Evolutionary conservation across 371 early-diverging fungal species (phyloP).

Genomic region (Zychaea mexicana): DNA sequence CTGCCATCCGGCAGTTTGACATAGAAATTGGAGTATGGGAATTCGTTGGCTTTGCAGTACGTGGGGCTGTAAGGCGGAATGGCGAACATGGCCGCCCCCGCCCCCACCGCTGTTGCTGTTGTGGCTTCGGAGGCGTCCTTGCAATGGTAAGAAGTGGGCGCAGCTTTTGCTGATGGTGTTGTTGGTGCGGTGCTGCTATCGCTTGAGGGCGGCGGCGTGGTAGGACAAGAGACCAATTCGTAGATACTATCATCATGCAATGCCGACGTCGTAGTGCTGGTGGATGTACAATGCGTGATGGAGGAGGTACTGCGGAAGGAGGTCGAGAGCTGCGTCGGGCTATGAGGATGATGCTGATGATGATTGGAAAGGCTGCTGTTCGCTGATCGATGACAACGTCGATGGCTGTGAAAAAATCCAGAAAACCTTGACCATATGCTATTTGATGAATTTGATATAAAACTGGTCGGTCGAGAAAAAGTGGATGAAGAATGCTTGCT

Average conservation of each 20-base stretch:
- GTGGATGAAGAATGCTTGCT: background rate
- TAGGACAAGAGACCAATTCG: background rate
- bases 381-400: too few species aligned
- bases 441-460: background rate
- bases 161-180: background rate
- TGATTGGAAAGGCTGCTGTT: too few species aligned
- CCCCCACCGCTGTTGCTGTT: background rate
- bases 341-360: background rate
- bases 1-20: slow-evolving; percentile 46
- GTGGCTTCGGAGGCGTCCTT: background rate
- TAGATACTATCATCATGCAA: background rate
- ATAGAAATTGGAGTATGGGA: slow-evolving; percentile 55
- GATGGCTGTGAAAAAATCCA: background rate
- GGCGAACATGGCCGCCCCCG: background rate
- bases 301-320: background rate
- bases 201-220: too few species aligned
- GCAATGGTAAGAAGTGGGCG: too few species aligned
- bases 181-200: too few species aligned
- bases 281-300: background rate
- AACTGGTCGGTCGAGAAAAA: background rate
- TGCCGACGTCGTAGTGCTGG: too few species aligned
- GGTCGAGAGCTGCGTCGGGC: background rate
- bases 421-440: slow-evolving; percentile 7
- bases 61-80: slow-evolving; percentile 55
- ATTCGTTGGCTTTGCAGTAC: slow-evolving; percentile 40